Percentiles rank a stretch among this genome's conserved stretches.
These are phyloP conservation scores for Tricholoma terreum DNA, from an alignment of 768 basidiomycete species.

Conservation along the genomic window DNA sequence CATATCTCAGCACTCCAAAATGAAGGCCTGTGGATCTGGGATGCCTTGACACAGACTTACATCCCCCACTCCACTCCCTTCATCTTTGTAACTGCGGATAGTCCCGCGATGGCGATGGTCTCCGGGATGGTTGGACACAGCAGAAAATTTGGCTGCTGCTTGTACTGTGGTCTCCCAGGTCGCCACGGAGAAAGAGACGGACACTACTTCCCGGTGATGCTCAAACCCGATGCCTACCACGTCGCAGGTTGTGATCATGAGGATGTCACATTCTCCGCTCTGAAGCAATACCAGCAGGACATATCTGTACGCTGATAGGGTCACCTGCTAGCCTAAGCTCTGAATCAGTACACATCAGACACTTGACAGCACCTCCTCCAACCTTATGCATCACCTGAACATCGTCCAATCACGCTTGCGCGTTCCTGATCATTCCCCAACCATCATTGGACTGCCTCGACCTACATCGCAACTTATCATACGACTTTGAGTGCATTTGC, in stretches of 20 bases:
- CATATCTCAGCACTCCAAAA: slow-evolving; percentile 18
- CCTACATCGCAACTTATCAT: too few species aligned
- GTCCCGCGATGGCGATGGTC: not conserved
- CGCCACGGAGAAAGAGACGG: slow-evolving; percentile 23
- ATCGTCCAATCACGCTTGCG: too few species aligned
- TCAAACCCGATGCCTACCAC: not conserved
- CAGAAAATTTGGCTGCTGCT: not conserved
- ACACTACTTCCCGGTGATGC: slow-evolving; percentile 4
- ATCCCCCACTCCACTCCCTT: slow-evolving; percentile 17
- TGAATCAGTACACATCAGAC: too few species aligned
- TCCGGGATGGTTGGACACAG: not conserved
- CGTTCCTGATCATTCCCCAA: too few species aligned
- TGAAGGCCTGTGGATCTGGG: slow-evolving; percentile 27
- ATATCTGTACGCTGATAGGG: too few species aligned
- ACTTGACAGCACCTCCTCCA: too few species aligned
- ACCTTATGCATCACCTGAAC: too few species aligned
- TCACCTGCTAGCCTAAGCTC: too few species aligned
- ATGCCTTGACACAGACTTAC: slow-evolving; percentile 13
- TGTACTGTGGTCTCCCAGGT: not conserved
- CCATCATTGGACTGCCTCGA: too few species aligned
- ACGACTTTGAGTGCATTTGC: too few species aligned
- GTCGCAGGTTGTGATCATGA: slow-evolving; percentile 13
- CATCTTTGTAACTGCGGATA: slow-evolving; percentile 9
- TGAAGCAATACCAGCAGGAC: not conserved
- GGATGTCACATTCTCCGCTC: slow-evolving; percentile 17